Base-by-base conservation (phyloP, 345 rosid species). In the Eucalyptus polyanthemos region DNA sequence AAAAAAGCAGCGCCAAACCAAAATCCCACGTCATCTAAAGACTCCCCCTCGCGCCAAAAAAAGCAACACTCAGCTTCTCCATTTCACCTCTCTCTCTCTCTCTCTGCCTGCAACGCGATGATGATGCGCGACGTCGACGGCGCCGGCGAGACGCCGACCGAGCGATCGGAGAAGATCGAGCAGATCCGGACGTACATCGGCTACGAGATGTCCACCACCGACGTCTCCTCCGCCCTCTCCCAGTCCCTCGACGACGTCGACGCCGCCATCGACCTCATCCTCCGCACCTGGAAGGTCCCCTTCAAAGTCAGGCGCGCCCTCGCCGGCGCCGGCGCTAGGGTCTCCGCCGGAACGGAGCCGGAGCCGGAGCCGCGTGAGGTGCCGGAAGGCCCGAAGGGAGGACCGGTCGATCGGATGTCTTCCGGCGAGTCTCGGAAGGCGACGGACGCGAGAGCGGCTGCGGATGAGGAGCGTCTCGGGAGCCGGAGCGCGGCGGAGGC, bases 261-360 rank as follows among this genome's bases (percentile, higher is more conserved):
- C 83, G 88, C 54, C 45, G 88, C 58, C 40, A 3, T 86, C 45
- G 40, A 50, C 47, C 83, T 19, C 83, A 19, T 37, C 83, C 83
- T 76, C 83, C 27, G 83, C 25, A 37, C 83, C 27, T 37, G 1
- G 29, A 76, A 76, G 83, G 0, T 76, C 22, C 88, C 90, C 25
- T 87, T 88, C 45, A 21, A 50, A 13, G 93, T 93, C 11, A 1
- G 47, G 45, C 89, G 95, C 27, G 83, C 65, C 19, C 88, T 91
- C 60, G 92, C 94, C 62, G 50, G 89, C 27, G 92, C 91, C 58
- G 93, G 94, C 8, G 89, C 93, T 87, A 91, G 95, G 67, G 91
- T 94, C 88, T 92, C 93, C 10, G 56, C 92, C 88, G 91, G 40
- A 34, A 7, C 49, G 27, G 40, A 88, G 80, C 58, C 54, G 47